Evolutionary conservation across 1,139 yeast genomes (phyloP).

Genomic region (Pichiaceae sp.): DNA sequence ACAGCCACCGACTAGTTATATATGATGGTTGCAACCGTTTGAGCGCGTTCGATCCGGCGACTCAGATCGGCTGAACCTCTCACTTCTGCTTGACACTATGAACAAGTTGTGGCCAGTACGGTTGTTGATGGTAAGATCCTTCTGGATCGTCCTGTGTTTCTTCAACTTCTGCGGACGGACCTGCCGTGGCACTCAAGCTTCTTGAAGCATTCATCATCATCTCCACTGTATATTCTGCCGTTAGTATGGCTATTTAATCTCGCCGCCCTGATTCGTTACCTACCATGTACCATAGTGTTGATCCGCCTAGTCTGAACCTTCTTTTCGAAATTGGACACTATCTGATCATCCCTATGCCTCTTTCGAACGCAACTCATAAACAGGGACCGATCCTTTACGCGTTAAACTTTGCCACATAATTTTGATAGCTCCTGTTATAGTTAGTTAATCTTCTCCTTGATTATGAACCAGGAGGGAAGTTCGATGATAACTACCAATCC

Average conservation of each 20-base stretch:
- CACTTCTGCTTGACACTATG: not conserved
- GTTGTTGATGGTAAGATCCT: not conserved
- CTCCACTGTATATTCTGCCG: conserved; percentile 17
- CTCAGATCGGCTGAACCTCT: too few species aligned
- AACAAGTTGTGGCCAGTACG: conserved; percentile 5
- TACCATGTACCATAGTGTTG: conserved; percentile 15
- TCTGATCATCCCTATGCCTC: too few species aligned
- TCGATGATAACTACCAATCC: not conserved
- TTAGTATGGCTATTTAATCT: not conserved
- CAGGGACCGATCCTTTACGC: too few species aligned
- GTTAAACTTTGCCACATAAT: too few species aligned
- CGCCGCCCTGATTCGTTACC: conserved; percentile 4
- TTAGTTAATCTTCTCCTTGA: too few species aligned
- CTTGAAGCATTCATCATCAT: conserved; percentile 24
- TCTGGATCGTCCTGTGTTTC: not conserved
- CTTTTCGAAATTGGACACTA: too few species aligned
- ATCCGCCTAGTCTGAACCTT: conserved; percentile 9
- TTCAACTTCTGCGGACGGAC: conserved; percentile 1
- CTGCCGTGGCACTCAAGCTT: conserved; percentile 6
- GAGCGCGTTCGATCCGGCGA: too few species aligned
- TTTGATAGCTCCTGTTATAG: too few species aligned
- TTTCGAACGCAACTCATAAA: too few species aligned
- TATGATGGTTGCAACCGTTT: too few species aligned
- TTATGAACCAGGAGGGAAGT: too few species aligned
- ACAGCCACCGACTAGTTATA: too few species aligned